A percentile compares a stretch with the other conserved stretches of the same genome.
Evolutionary conservation across 306 rosid species (phyloP).

Genomic region (Gastrolobium bilobum): DNA sequence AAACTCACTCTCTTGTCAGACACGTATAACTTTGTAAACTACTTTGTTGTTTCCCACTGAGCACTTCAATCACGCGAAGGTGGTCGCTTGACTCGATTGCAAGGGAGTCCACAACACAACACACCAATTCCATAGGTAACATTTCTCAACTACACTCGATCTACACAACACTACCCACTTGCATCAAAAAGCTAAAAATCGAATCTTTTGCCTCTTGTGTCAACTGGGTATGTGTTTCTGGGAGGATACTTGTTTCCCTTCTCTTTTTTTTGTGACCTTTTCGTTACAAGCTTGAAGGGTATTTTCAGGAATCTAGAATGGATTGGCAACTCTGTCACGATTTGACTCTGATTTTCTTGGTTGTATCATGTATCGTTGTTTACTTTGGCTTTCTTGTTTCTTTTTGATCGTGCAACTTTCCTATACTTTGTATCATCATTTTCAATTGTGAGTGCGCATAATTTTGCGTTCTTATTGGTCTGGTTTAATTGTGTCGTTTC

Average conservation of each 20-base stretch:
- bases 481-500: slow-evolving; percentile 5
- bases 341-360: slow-evolving; percentile 23
- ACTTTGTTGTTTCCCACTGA: slow-evolving; percentile 29
- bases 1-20: slow-evolving; percentile 44
- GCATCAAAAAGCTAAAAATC: not conserved
- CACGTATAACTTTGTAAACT: slow-evolving; percentile 47
- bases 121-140: slow-evolving; percentile 52
- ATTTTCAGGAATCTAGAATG: slow-evolving; percentile 29
- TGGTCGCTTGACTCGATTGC: slow-evolving; percentile 30
- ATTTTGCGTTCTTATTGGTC: not conserved
- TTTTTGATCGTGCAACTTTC: slow-evolving; percentile 24
- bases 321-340: slow-evolving; percentile 30
- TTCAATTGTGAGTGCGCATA: slow-evolving; percentile 23
- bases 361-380: slow-evolving; percentile 1
- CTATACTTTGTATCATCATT: slow-evolving; percentile 2
- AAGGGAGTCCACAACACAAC: slow-evolving; percentile 32
- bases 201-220: slow-evolving; percentile 31
- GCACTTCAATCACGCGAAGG: slow-evolving; percentile 36
- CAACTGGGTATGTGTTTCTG: slow-evolving; percentile 42
- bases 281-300: slow-evolving; percentile 11
- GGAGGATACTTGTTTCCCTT: not conserved
- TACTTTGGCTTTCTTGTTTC: slow-evolving; percentile 3
- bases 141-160: slow-evolving; percentile 16
- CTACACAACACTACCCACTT: slow-evolving; percentile 3
- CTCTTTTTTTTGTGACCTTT: not conserved